Percentiles rank a stretch among this genome's conserved stretches.
These are phyloP conservation scores for Boletus fagicola DNA, from an alignment of 768 basidiomycete species.

Conservation along the genomic window DNA sequence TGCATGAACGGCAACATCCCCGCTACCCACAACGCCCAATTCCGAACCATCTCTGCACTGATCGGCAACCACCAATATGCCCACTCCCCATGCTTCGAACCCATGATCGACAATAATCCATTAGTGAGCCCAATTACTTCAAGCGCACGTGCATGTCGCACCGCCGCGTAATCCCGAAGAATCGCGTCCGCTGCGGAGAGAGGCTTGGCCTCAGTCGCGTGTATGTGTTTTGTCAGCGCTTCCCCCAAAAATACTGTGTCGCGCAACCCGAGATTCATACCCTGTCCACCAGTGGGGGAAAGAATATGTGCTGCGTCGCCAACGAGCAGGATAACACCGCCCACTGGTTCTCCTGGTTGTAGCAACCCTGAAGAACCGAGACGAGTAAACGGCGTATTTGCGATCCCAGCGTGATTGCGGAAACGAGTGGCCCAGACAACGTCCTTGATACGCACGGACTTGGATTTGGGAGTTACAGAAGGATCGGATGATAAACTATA, in stretches of 20 bases:
- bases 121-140: constrained; percentile 44
- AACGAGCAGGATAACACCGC: constrained; percentile 30
- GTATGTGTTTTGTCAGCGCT: constrained; percentile 38
- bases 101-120: constrained; percentile 26
- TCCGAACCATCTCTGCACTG: constrained; percentile 26
- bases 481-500: constrained; percentile 36
- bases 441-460: constrained; percentile 36
- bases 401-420: constrained; percentile 45
- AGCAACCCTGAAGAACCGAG: constrained; percentile 13
- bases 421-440: constrained; percentile 48
- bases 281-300: constrained; percentile 55
- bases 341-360: constrained; percentile 6
- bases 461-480: constrained; percentile 32
- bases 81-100: constrained; percentile 13
- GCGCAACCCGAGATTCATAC: constrained; percentile 57
- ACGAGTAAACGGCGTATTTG: constrained; percentile 39
- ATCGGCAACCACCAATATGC: constrained; percentile 30
- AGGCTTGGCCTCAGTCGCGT: constrained; percentile 8
- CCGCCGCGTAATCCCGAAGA: constrained; percentile 36
- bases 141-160: constrained; percentile 41
- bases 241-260: constrained; percentile 49
- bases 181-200: constrained; percentile 30
- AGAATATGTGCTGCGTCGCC: constrained; percentile 55
- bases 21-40: constrained; percentile 26
- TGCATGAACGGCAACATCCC: constrained; percentile 22